Percentiles rank a stretch among this genome's conserved stretches.
phyloP scores from a whole-genome alignment of 345 rosid species.

The Heritiera littoralis region DNA sequence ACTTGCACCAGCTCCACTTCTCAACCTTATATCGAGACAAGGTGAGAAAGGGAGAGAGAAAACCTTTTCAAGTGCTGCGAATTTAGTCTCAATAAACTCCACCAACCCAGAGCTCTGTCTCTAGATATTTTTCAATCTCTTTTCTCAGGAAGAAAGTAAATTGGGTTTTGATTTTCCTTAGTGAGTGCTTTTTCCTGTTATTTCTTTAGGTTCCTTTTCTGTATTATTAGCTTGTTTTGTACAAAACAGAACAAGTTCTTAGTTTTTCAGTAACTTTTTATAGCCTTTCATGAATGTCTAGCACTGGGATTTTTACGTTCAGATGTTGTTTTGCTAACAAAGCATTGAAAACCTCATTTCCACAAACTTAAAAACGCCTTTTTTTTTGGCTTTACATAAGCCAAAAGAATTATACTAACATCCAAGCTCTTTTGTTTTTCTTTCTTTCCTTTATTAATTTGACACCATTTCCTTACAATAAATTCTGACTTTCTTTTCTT shows the following conservation, averaged over 20 bases:
- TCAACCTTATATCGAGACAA: not conserved
- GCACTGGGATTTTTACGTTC: not conserved
- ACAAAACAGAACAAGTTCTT: not conserved
- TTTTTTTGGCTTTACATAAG: not conserved
- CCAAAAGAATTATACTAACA: not conserved
- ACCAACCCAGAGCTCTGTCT: not conserved
- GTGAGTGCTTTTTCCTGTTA: not conserved
- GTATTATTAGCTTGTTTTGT: not conserved
- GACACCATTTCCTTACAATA: not conserved
- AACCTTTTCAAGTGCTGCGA: not conserved
- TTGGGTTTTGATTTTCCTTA: not conserved
- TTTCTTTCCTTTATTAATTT: not conserved
- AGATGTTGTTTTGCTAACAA: not conserved
- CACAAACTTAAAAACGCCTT: not conserved
- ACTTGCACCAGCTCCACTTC: conserved; percentile 1
- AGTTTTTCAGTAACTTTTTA: not conserved
- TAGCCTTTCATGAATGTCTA: not conserved
- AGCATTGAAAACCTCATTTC: not conserved
- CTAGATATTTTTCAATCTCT: not conserved
- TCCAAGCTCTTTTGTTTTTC: not conserved
- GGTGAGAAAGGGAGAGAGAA: not conserved
- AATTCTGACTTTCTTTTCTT: not conserved
- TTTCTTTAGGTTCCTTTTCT: not conserved
- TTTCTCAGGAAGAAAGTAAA: not conserved
- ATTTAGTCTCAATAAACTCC: no score